These are phyloP conservation scores for Eucalyptus regnans DNA, from an alignment of 345 rosid species.

Conservation along the genomic window DNA sequence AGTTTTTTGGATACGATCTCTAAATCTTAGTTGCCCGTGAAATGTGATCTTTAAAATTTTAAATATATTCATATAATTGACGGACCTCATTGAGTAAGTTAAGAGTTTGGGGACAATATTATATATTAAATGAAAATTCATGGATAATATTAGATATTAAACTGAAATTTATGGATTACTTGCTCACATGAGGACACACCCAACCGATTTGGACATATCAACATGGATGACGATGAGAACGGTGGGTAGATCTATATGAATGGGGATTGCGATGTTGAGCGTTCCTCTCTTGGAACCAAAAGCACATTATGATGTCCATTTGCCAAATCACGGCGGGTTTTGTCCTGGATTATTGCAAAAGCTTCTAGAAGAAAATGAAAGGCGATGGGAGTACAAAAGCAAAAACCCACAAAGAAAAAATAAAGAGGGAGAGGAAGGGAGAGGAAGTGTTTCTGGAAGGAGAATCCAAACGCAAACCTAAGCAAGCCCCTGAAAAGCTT, in stretches of 20 bases:
- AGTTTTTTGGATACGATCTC: accelerated
- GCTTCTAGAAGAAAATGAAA: neutral
- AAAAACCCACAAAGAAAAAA: neutral
- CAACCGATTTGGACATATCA: neutral
- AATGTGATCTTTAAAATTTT: accelerated
- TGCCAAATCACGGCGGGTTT: neutral
- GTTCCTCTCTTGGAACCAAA: neutral
- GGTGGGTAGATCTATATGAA: neutral
- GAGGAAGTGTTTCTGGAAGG: neutral
- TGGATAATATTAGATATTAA: accelerated
- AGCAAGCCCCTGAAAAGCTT: too few species aligned
- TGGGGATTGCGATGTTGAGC: neutral
- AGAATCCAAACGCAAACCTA: neutral
- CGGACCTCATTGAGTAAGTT: accelerated
- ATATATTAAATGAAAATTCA: accelerated
- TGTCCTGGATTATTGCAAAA: neutral
- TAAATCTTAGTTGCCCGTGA: accelerated
- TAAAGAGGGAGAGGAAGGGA: neutral
- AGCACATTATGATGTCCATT: neutral
- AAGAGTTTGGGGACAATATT: accelerated
- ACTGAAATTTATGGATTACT: accelerated
- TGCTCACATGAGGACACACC: neutral
- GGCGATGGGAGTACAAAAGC: neutral
- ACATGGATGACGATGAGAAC: neutral
- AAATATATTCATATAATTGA: neutral